Percentiles rank a stretch among this genome's conserved stretches.
phyloP scores from a whole-genome alignment of 306 rosid genomes.

The Vachellia collinsii region DNA sequence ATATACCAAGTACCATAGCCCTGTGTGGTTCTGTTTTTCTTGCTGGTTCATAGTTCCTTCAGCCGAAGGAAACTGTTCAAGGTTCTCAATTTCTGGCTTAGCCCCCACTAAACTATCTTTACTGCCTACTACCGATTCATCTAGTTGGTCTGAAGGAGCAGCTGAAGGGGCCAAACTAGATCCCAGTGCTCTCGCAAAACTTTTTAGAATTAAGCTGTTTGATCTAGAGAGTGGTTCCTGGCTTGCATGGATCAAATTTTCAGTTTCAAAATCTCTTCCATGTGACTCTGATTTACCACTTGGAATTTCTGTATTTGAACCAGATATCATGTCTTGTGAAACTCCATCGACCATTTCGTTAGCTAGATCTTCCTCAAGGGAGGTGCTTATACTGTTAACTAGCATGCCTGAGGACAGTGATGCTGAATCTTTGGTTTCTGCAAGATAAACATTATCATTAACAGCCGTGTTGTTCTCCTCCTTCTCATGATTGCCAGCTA shows the following conservation, averaged over 20 bases:
- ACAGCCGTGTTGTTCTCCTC: conserved; percentile 28
- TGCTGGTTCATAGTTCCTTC: conserved; percentile 39
- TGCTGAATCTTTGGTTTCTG: conserved; percentile 39
- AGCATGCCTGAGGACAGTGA: conserved; percentile 34
- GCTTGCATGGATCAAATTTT: conserved; percentile 30
- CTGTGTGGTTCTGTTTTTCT: conserved; percentile 54
- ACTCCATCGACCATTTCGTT: conserved; percentile 40
- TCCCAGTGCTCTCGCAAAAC: conserved; percentile 44
- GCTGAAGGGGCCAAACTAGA: conserved; percentile 48
- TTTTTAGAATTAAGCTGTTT: conserved; percentile 42
- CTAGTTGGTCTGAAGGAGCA: conserved; percentile 26
- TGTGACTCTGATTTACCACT: conserved; percentile 34
- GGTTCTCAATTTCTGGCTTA: conserved; percentile 23
- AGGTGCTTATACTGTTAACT: conserved; percentile 39
- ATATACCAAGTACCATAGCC: conserved; percentile 77
- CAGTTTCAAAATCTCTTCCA: conserved; percentile 38
- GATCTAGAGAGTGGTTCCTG: conserved; percentile 33
- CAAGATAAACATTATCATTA: conserved; percentile 25
- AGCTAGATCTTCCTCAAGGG: conserved; percentile 44
- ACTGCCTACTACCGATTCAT: conserved; percentile 31
- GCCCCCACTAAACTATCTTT: conserved; percentile 38
- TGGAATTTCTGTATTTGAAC: conserved; percentile 37
- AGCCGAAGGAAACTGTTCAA: conserved; percentile 24
- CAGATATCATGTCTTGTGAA: conserved; percentile 30
- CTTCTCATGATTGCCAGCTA: conserved; percentile 31